phyloP scores from a whole-genome alignment of 1,284 basidiomycete species.

The Agaricales sp. region DNA sequence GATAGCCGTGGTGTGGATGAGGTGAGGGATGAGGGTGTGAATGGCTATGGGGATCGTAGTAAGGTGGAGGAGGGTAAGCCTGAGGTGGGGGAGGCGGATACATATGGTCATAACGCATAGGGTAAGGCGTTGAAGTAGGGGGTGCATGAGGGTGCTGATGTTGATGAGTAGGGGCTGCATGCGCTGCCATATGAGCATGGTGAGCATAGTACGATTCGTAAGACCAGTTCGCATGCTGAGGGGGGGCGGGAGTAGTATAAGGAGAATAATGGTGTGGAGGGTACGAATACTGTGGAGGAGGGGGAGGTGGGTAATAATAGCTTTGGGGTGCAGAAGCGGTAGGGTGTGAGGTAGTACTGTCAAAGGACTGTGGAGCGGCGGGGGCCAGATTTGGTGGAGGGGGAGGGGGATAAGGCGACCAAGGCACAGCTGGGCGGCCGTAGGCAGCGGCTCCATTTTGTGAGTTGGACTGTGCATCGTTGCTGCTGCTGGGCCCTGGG shows the following conservation, averaged over 20 bases:
- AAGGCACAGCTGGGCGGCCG: too few relatives aligned
- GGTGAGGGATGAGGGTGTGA: constrained; percentile 11
- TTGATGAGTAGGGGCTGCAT: constrained; percentile 1
- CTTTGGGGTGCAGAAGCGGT: constrained; percentile 13
- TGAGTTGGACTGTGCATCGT: neutral
- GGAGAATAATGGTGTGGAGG: constrained; percentile 5
- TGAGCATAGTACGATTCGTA: constrained; percentile 1
- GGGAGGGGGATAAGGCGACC: neutral
- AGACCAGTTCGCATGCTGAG: neutral
- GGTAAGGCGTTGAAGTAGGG: constrained; percentile 10
- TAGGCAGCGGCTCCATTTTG: neutral
- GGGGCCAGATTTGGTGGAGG: neutral
- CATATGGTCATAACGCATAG: constrained; percentile 7
- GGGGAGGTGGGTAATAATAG: constrained; percentile 16
- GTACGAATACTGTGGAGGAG: constrained; percentile 7
- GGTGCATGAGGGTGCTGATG: constrained; percentile 8
- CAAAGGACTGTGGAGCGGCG: neutral
- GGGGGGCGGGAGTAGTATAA: neutral
- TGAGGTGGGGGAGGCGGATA: constrained; percentile 5
- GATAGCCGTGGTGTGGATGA: neutral
- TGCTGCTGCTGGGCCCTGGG: constrained; percentile 10
- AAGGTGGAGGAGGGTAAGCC: constrained; percentile 5
- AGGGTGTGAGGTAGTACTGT: constrained; percentile 13
- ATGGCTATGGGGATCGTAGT: constrained; percentile 1
- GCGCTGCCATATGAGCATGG: constrained; percentile 9